phyloP scores from a whole-genome alignment of 2,329 filamentous ascomycete species.

The Cordyceps fumosorosea region DNA sequence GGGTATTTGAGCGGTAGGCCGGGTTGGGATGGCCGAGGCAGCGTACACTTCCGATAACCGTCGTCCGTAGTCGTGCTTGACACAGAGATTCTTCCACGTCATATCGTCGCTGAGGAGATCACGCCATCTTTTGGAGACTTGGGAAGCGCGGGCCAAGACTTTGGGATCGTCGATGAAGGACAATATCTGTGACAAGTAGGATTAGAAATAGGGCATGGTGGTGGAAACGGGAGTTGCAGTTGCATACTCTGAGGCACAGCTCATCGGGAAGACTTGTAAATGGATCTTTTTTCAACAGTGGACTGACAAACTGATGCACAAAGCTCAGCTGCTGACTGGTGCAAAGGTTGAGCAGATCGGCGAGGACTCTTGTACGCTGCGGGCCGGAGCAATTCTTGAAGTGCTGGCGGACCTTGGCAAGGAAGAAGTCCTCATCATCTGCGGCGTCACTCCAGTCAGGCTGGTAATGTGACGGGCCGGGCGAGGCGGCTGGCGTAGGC shows the following conservation, averaged over 20 bases:
- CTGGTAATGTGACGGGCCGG: slow-evolving; percentile 53
- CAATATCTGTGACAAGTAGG: slow-evolving; percentile 56
- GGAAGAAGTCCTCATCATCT: slow-evolving; percentile 75
- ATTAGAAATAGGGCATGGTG: not conserved
- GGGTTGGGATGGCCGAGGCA: slow-evolving; percentile 24
- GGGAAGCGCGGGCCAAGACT: slow-evolving; percentile 84
- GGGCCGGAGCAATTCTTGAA: slow-evolving; percentile 72
- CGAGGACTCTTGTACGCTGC: slow-evolving; percentile 74
- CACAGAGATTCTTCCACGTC: slow-evolving; percentile 95
- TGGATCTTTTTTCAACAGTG: slow-evolving; percentile 89
- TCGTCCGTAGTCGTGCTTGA: slow-evolving; percentile 82
- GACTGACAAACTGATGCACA: slow-evolving; percentile 92
- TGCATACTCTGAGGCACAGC: slow-evolving; percentile 74
- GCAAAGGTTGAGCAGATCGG: slow-evolving; percentile 86
- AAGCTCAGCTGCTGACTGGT: slow-evolving; percentile 94
- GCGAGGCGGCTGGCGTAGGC: slow-evolving; percentile 59
- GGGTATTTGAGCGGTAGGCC: slow-evolving; percentile 23
- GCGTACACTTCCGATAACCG: slow-evolving; percentile 46
- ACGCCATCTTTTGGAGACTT: slow-evolving; percentile 92
- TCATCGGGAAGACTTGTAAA: slow-evolving; percentile 91
- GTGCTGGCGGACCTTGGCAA: slow-evolving; percentile 70
- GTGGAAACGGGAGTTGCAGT: not conserved
- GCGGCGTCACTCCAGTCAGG: slow-evolving; percentile 71
- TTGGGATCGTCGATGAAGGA: slow-evolving; percentile 97
- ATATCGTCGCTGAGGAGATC: slow-evolving; percentile 93